Conservation (phyloP, 345 rosid genomes). For the Kernera saxatilis region DNA sequence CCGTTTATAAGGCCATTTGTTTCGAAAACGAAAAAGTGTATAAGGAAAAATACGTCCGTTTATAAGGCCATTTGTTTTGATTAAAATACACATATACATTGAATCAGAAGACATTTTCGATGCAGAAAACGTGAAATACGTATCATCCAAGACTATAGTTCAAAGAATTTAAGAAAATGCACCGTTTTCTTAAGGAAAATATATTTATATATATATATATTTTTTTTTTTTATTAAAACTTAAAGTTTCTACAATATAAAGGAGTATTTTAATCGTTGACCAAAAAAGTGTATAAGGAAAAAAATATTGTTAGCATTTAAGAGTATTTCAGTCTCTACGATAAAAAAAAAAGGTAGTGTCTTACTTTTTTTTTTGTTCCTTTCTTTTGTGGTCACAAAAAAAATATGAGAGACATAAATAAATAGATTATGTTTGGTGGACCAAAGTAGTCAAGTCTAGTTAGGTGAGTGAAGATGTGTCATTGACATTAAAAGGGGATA, state of each 20-base stretch:
- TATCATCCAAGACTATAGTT: neutral
- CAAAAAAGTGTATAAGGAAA: no score
- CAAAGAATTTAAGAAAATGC: neutral
- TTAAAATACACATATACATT: neutral
- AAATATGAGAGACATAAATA: conserved; percentile 1
- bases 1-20: neutral
- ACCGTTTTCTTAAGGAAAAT: neutral
- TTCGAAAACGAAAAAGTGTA: neutral
- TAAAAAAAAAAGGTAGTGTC: neutral
- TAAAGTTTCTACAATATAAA: neutral
- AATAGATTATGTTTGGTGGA: conserved; percentile 10
- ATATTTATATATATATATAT: no score
- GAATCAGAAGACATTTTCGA: neutral
- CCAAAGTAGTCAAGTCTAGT: neutral
- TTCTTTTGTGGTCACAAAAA: neutral
- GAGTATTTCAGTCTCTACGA: neutral
- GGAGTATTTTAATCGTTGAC: neutral
- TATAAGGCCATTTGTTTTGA: neutral
- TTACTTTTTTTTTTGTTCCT: neutral
- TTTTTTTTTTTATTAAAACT: neutral
- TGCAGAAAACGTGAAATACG: neutral
- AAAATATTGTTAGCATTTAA: no score
- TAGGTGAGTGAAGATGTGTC: conserved; percentile 24
- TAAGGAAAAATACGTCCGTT: neutral
- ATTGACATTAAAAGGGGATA: neutral